Base-by-base conservation (phyloP, 2,329 filamentous ascomycete species). In the Pseudogymnoascus sp. region DNA sequence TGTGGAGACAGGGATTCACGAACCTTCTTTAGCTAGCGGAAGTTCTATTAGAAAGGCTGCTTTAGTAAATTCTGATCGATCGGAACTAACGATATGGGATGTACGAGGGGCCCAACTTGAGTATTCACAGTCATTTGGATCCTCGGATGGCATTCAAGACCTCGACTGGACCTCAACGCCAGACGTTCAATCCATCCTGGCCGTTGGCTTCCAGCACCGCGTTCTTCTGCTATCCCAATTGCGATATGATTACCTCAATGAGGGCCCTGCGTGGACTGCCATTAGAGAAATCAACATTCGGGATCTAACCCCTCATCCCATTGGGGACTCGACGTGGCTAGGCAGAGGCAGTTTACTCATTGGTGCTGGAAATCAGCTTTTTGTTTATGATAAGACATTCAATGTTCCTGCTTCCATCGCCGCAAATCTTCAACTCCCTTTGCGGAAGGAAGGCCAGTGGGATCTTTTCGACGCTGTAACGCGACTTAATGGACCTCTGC, bases 151-250 rank as follows among this genome's bases (percentile, higher is more conserved):
- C 5, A 91, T 97, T 40, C 86, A 88, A 65, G 92, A 96, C 73
- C 82, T 97, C 10, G 92, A 96, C 73, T 97, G 93, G 93, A 93
- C 92, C 0, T 93, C 90, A 2, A 96, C 92, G 0, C 91, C 91
- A 0, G 90, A 96, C 72, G 86, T 86, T 58, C 91, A 96, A 70
- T 93, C 90, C 1, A 92, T 97, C 61, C 79, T 97, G 18, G 90
- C 92, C 0, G 90, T 97, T n/a, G 92, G 92, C 0, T 96, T 96
- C 70, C 87, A 88, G n/a, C 89, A 92, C 66, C 85, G 88, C 62
- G 87, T 97, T 4, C 76, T 95, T 31, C 79, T 97, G 2, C 82
- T 96, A 27, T 87, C 89, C 5, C 92, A 97, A 71, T 86, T 96
- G 76, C 88, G 92, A 10, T 97, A 94, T 70, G 91, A 96, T 73